These are phyloP conservation scores for Dictyostelium discoideum DNA, from an alignment of 78 protist species.

Conservation along the genomic window DNA sequence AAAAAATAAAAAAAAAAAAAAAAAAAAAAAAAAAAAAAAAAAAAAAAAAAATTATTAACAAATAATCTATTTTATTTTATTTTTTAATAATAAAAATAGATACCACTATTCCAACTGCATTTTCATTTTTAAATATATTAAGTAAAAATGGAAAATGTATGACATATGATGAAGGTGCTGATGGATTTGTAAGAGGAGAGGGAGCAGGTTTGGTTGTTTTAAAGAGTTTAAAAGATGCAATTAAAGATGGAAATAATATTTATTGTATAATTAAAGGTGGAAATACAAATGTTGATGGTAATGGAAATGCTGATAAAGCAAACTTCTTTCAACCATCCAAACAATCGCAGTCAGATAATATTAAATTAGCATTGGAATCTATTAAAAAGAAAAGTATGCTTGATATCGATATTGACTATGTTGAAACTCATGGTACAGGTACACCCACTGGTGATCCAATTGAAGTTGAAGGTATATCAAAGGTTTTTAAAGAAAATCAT, in stretches of 20 bases:
- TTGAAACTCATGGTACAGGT: conserved; percentile 84
- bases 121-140: neutral
- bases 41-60: neutral
- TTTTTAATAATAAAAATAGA: neutral
- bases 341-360: conserved; percentile 12
- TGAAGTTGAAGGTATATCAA: conserved; percentile 37
- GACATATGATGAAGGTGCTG: conserved; percentile 89
- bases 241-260: conserved; percentile 11
- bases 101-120: neutral
- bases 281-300: conserved; percentile 25
- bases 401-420: conserved; percentile 14
- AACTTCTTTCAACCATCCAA: conserved; percentile 3
- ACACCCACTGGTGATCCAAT: conserved; percentile 84
- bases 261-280: conserved; percentile 32
- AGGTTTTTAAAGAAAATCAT: neutral
- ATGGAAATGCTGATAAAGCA: neutral
- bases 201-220: conserved; percentile 59
- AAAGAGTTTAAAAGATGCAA: conserved; percentile 5
- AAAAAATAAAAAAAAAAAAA: too few species aligned
- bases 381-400: neutral
- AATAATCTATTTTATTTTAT: neutral
- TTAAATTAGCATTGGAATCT: neutral
- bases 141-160: conserved; percentile 78
- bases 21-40: neutral
- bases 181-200: conserved; percentile 93